Evolutionary conservation across 169 alveolate genomes (phyloP).

Genomic region (Plasmodium gallinaceum): DNA sequence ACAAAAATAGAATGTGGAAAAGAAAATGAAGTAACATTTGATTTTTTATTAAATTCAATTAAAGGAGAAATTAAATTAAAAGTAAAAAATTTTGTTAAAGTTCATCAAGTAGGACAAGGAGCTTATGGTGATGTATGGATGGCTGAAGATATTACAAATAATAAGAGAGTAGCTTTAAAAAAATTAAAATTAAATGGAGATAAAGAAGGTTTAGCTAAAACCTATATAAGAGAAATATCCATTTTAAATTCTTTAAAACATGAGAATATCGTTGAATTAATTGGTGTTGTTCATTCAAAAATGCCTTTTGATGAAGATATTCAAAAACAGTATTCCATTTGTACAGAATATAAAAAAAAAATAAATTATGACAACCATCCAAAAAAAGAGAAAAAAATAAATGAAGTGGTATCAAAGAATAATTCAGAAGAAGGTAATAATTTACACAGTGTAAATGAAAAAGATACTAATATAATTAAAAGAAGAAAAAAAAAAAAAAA

Average conservation of each 20-base stretch:
- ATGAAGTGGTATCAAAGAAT: too few species aligned
- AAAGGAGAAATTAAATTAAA: conserved; percentile 57
- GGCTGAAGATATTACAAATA: conserved; percentile 88
- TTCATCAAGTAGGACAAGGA: conserved; percentile 93
- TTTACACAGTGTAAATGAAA: too few species aligned
- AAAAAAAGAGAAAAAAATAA: too few species aligned
- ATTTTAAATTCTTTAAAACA: conserved; percentile 88
- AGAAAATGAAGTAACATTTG: conserved; percentile 12
- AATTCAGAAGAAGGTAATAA: too few species aligned
- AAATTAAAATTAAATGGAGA: conserved; percentile 89
- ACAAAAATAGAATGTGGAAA: not conserved
- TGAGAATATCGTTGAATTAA: conserved; percentile 85
- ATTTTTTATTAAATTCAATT: conserved; percentile 30
- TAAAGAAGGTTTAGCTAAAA: conserved; percentile 92
- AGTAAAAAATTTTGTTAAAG: conserved; percentile 85
- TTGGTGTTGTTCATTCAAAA: conserved; percentile 87
- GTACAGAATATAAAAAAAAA: too few species aligned
- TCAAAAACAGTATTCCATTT: too few species aligned
- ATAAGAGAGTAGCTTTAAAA: conserved; percentile 89
- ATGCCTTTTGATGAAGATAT: conserved; percentile 15
- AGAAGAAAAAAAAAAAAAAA: too few species aligned
- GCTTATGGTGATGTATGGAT: conserved; percentile 94
- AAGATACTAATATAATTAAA: too few species aligned
- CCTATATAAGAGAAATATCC: conserved; percentile 90
- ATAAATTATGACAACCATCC: too few species aligned